Evolutionary conservation across 768 basidiomycete species (phyloP).

Genomic region (Chalciporus pseudorubinellus): DNA sequence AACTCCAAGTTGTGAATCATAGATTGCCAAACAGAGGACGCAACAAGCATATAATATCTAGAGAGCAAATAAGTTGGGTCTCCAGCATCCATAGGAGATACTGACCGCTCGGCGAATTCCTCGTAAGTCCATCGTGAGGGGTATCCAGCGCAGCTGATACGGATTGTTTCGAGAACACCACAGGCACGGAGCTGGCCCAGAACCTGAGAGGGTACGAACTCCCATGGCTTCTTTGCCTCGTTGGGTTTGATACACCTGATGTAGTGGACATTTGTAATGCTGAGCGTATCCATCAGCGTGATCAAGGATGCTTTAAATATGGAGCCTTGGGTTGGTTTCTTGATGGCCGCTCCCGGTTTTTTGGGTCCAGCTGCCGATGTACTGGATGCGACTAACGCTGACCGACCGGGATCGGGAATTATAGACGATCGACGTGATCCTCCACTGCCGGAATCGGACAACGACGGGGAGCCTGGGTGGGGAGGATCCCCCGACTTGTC

Average conservation of each 20-base stretch:
- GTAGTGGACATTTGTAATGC: slow-evolving; percentile 97
- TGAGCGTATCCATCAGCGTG: slow-evolving; percentile 94
- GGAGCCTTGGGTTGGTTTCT: slow-evolving; percentile 95
- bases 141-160: slow-evolving; percentile 98
- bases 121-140: slow-evolving; percentile 98
- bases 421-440: slow-evolving; percentile 79
- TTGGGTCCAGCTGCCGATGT: slow-evolving; percentile 44
- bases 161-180: slow-evolving; percentile 97
- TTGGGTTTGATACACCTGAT: slow-evolving; percentile 99
- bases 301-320: slow-evolving; percentile 97
- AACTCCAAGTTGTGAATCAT: slow-evolving; percentile 83
- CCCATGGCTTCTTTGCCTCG: slow-evolving; percentile 95
- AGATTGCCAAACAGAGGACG: slow-evolving; percentile 81
- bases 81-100: slow-evolving; percentile 9
- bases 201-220: slow-evolving; percentile 93
- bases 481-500: slow-evolving; percentile 51
- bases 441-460: slow-evolving; percentile 74
- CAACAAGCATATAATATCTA: slow-evolving; percentile 97
- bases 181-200: slow-evolving; percentile 93
- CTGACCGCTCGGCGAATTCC: slow-evolving; percentile 95
- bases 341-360: slow-evolving; percentile 65
- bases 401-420: slow-evolving; percentile 85
- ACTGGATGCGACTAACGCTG: slow-evolving; percentile 59
- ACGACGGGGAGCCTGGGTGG: slow-evolving; percentile 70
- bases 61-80: slow-evolving; percentile 14